Conservation (phyloP, 331 rosid species). For the Malus hybrid region DNA sequence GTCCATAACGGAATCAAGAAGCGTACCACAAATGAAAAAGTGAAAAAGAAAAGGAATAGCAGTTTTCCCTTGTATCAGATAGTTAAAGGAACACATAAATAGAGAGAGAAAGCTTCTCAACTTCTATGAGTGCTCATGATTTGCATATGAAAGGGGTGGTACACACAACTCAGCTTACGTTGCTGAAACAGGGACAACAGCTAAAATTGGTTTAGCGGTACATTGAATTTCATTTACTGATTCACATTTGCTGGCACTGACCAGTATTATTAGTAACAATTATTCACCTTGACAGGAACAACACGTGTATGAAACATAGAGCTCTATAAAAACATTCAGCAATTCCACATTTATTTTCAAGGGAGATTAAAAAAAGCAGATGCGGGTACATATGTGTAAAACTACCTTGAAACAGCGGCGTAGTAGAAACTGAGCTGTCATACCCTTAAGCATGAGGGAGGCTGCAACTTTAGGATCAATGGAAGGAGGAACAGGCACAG, state of each 20-base stretch:
- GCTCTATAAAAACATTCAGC: not conserved
- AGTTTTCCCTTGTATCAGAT: not conserved
- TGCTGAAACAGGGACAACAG: too few species aligned
- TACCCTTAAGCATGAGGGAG: constrained; percentile 76
- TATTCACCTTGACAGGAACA: not conserved
- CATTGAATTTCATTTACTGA: too few species aligned
- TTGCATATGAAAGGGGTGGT: not conserved
- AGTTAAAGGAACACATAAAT: not conserved
- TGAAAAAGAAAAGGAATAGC: not conserved
- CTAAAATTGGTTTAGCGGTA: too few species aligned
- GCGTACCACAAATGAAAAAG: not conserved
- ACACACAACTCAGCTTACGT: too few species aligned
- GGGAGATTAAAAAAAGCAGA: not conserved
- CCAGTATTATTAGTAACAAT: too few species aligned
- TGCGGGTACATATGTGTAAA: not conserved
- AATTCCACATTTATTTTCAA: not conserved
- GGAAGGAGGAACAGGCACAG: constrained; percentile 74
- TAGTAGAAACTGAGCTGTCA: constrained; percentile 62
- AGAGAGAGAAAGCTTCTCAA: not conserved
- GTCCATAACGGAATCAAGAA: not conserved
- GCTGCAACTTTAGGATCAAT: constrained; percentile 67
- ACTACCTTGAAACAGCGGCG: constrained; percentile 78
- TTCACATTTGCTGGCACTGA: too few species aligned
- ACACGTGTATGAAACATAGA: not conserved
- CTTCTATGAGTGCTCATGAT: not conserved